Base-by-base conservation (phyloP, 2,329 filamentous ascomycete genomes). In the Hypoxylon rubiginosum region DNA sequence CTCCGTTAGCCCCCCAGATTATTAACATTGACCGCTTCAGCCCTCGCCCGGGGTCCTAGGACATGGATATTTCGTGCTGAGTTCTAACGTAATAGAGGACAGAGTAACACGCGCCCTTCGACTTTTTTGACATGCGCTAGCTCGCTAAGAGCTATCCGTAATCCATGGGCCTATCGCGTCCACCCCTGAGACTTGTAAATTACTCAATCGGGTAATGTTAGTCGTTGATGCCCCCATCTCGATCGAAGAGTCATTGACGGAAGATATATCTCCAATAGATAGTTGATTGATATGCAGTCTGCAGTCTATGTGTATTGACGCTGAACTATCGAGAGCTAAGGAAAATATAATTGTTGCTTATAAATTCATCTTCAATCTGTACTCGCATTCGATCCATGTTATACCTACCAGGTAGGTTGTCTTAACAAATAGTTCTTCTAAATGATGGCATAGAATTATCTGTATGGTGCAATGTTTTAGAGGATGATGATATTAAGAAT, bases 171-270 rank as follows among this genome's bases (percentile, higher is more conserved):
- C 67, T 69, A 69, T 67, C 41, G 65, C 39, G 48, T 58, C 41
- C 43, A 59, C 41, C 36, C 15, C 21, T 62, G 41, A 24, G 45
- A 52, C 54, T 32, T 58, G 59, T 32, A 9, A 55, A 64, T 62
- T 70, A 56, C 65, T 55, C 28, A 21, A 63, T 70, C 43, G 58
- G 67, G 67, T 60, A 62, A 19, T 39, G 28, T 30, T 46, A 41
- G 17, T 43, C 39, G 39, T 11, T 11, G 11, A 49, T 26, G 13
- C 24, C 34, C 34, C n/a, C 57, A 63, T 61, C 55, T 57, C 36
- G 55, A 67, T 67, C 64, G 48, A 63, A 63, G 67, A 67, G 60
- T 69, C 67, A 67, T 69, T 24, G 30, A 58, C 39, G 53, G 46
- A 61, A 24, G 21, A 4, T 45, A 45, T 56, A 3, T 49, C 11